These are phyloP conservation scores for Tulasnella sp. DNA, from an alignment of 768 basidiomycete species.

Conservation along the genomic window DNA sequence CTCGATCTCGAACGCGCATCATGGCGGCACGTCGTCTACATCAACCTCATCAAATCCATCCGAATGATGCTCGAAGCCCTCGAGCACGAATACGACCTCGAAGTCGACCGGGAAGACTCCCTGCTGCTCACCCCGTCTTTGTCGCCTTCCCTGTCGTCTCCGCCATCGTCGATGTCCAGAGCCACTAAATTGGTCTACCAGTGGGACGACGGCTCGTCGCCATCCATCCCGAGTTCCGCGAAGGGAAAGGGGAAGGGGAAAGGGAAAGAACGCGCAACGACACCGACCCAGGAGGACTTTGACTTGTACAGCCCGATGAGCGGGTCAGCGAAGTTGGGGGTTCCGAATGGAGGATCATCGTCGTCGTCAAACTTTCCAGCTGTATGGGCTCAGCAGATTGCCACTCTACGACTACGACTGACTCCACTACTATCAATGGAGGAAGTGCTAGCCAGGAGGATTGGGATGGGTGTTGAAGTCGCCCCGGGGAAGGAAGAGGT, in stretches of 20 bases:
- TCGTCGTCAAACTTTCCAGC: background rate
- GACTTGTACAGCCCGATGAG: background rate
- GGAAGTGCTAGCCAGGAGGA: slow-evolving; percentile 1
- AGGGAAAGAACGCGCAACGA: background rate
- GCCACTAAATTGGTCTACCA: background rate
- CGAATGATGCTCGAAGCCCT: slow-evolving; percentile 14
- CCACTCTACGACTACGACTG: slow-evolving; percentile 14
- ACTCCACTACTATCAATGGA: slow-evolving; percentile 14
- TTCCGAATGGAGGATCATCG: background rate
- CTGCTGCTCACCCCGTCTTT: background rate
- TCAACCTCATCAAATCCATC: slow-evolving; percentile 15
- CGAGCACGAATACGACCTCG: slow-evolving; percentile 7
- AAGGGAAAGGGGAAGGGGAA: slow-evolving; percentile 6
- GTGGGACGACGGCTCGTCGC: background rate
- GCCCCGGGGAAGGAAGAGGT: slow-evolving; percentile 13
- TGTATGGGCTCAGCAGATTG: background rate
- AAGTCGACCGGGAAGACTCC: background rate
- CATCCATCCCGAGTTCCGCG: background rate
- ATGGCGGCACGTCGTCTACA: slow-evolving; percentile 15
- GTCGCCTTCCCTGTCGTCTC: background rate
- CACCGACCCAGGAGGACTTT: background rate
- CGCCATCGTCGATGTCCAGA: background rate
- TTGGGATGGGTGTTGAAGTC: slow-evolving; percentile 9
- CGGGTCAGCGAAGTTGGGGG: background rate
- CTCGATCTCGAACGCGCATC: slow-evolving; percentile 14